Conservation (phyloP, 768 basidiomycete genomes). For the Strobilomyces dryophilus region DNA sequence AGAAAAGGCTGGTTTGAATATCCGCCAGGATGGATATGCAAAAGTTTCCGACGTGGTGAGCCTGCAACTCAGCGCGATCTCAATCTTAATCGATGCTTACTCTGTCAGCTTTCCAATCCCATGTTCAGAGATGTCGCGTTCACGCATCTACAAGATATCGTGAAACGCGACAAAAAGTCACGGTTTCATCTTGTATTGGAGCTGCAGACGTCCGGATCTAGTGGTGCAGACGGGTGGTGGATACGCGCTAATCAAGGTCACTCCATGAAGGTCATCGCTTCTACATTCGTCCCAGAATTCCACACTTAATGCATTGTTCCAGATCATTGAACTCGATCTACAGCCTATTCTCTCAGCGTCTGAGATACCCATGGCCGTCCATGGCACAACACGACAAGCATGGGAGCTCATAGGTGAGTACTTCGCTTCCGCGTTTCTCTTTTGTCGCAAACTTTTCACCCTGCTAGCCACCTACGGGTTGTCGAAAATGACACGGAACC, state of each 20-base stretch:
- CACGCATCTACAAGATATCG: constrained; percentile 53
- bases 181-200: constrained; percentile 60
- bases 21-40: constrained; percentile 85
- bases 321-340: constrained; percentile 71
- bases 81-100: constrained; percentile 3
- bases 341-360: constrained; percentile 49
- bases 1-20: constrained; percentile 62
- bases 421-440: neutral
- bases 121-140: constrained; percentile 62
- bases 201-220: constrained; percentile 30
- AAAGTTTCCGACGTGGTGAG: constrained; percentile 79
- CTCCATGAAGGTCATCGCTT: constrained; percentile 60
- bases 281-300: neutral
- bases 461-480: constrained; percentile 61
- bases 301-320: neutral
- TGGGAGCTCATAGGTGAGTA: constrained; percentile 69
- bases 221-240: constrained; percentile 58
- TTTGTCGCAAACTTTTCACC: neutral
- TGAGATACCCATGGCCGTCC: constrained; percentile 78
- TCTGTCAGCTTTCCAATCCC: constrained; percentile 58
- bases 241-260: constrained; percentile 91
- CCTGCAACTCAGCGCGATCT: constrained; percentile 6
- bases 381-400: constrained; percentile 67
- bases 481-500: constrained; percentile 83
- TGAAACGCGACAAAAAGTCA: constrained; percentile 61